These are phyloP conservation scores for Pseudocercospora fuligena DNA, from an alignment of 2,329 filamentous ascomycete genomes.

Conservation along the genomic window DNA sequence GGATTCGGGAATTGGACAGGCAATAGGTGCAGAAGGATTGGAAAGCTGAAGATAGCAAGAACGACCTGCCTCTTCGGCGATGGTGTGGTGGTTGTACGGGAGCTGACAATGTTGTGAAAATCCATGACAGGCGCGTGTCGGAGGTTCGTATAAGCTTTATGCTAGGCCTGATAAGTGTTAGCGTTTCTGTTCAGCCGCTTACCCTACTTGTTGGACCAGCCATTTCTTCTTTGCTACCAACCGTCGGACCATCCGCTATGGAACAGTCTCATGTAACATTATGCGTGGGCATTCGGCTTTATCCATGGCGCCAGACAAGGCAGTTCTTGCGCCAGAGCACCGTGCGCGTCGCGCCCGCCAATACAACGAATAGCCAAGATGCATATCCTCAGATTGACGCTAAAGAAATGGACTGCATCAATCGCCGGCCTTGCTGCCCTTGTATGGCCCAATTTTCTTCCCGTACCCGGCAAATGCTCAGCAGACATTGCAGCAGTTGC, in stretches of 20 bases:
- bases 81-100: not conserved
- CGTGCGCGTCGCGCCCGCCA: too few relatives aligned
- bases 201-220: too few relatives aligned
- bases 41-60: conserved; percentile 10
- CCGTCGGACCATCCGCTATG: not conserved
- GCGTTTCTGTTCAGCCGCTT: not conserved
- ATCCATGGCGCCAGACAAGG: not conserved
- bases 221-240: too few relatives aligned
- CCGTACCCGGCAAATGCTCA: not conserved
- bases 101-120: not conserved
- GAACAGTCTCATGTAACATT: not conserved
- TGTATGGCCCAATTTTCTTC: not conserved
- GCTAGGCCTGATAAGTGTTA: not conserved
- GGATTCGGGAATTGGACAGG: not conserved
- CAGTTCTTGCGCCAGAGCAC: not conserved
- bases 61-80: not conserved
- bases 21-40: not conserved
- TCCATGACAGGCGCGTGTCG: not conserved
- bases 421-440: not conserved
- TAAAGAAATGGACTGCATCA: not conserved
- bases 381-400: not conserved
- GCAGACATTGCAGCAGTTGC: not conserved
- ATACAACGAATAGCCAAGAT: too few relatives aligned
- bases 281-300: not conserved
- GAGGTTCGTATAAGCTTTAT: not conserved